Percentiles rank a stretch among this genome's conserved stretches.
phyloP scores from a whole-genome alignment of 1,139 yeast genomes.

The Scheffersomyces lignicola region DNA sequence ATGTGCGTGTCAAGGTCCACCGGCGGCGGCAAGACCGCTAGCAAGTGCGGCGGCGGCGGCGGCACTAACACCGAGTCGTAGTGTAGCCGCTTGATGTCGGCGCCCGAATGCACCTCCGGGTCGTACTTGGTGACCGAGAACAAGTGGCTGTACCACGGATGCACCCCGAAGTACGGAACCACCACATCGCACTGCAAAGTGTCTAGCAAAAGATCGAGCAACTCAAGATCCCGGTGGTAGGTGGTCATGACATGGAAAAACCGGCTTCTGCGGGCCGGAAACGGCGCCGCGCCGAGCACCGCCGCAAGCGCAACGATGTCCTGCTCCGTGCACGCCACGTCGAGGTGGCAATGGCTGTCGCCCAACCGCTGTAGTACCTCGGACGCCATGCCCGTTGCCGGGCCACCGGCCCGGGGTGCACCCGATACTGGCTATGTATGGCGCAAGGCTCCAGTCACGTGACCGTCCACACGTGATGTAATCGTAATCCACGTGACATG shows the following conservation, averaged over 20 bases:
- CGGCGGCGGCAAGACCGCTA: constrained; percentile 64
- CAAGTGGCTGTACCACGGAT: constrained; percentile 86
- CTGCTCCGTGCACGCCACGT: constrained; percentile 14
- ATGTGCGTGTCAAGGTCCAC: constrained; percentile 42
- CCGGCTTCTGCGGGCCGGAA: constrained; percentile 5
- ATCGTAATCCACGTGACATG: not conserved
- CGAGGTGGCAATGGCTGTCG: constrained; percentile 24
- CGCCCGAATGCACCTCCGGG: not conserved
- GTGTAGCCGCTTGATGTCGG: constrained; percentile 43
- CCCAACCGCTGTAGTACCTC: constrained; percentile 6
- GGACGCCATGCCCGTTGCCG: too few relatives aligned
- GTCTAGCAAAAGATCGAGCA: constrained; percentile 32
- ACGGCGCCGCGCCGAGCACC: constrained; percentile 9
- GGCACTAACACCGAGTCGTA: constrained; percentile 53
- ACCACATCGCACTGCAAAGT: constrained; percentile 26
- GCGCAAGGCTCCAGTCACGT: too few relatives aligned
- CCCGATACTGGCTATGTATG: too few relatives aligned
- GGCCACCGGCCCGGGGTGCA: too few relatives aligned
- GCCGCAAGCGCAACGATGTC: constrained; percentile 12
- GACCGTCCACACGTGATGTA: not conserved
- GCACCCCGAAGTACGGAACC: constrained; percentile 75
- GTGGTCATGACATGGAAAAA: constrained; percentile 55
- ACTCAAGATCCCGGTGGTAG: constrained; percentile 48
- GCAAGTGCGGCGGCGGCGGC: constrained; percentile 38
- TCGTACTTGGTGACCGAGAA: constrained; percentile 30